Conservation (phyloP, 345 rosid species). For the Salix purpurea region DNA sequence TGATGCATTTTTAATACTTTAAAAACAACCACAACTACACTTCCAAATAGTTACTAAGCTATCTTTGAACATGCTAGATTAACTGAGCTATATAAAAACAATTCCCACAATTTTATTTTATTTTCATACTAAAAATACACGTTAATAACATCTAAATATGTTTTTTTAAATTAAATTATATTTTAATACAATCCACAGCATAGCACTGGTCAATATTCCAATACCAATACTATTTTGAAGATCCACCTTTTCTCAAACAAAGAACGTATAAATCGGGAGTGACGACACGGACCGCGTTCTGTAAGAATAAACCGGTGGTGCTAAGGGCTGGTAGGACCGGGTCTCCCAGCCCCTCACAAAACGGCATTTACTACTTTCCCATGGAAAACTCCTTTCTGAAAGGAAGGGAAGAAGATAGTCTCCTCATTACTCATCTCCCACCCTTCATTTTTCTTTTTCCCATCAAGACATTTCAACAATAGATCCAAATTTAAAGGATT, state of each 20-base stretch:
- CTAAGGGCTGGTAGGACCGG: slow-evolving; percentile 17
- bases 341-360: slow-evolving; percentile 39
- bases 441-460: slow-evolving; percentile 29
- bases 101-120: too few relatives aligned
- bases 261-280: slow-evolving; percentile 7
- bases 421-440: slow-evolving; percentile 23
- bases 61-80: too few relatives aligned
- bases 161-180: too few relatives aligned
- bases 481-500: slow-evolving; percentile 44
- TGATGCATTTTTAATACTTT: too few relatives aligned
- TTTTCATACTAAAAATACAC: too few relatives aligned
- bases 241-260: not conserved
- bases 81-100: rapidly evolving
- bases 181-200: too few relatives aligned
- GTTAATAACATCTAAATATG: too few relatives aligned
- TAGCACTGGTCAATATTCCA: too few relatives aligned
- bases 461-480: slow-evolving; percentile 36
- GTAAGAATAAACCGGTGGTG: not conserved
- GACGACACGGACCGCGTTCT: slow-evolving; percentile 8
- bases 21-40: too few relatives aligned
- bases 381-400: slow-evolving; percentile 28
- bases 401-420: slow-evolving; percentile 17
- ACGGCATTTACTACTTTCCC: slow-evolving; percentile 39
- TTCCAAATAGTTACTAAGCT: too few relatives aligned
- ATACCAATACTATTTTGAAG: not conserved